These are phyloP conservation scores for Samsoniella hepiali DNA, from an alignment of 2,329 filamentous ascomycete species.

Conservation along the genomic window DNA sequence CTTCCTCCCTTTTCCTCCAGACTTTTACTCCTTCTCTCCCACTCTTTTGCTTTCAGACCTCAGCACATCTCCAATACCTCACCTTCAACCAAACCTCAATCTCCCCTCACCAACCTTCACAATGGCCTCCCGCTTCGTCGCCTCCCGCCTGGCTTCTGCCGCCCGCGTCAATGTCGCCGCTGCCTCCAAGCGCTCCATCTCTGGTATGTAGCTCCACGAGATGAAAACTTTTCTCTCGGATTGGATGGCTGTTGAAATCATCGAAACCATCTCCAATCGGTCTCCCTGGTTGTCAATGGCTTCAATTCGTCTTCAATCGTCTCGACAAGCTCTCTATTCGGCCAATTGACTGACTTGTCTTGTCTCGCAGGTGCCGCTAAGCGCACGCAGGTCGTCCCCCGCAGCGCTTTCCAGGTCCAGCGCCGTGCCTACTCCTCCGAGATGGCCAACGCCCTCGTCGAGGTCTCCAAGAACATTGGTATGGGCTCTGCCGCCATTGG, in stretches of 20 bases:
- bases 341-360: conserved; percentile 32
- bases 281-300: conserved; percentile 19
- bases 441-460: conserved; percentile 83
- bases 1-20: conserved; percentile 28
- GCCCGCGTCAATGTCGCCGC: conserved; percentile 73
- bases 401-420: conserved; percentile 62
- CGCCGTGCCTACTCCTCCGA: conserved; percentile 81
- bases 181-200: conserved; percentile 72
- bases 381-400: conserved; percentile 66
- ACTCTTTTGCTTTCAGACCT: conserved; percentile 25
- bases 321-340: background rate
- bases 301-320: background rate
- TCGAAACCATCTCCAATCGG: conserved; percentile 13
- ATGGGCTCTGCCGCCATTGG: conserved; percentile 88
- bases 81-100: conserved; percentile 35
- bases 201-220: conserved; percentile 52
- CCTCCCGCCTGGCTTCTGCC: conserved; percentile 73
- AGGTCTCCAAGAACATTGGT: conserved; percentile 87
- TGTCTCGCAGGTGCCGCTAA: conserved; percentile 53
- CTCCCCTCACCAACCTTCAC: conserved; percentile 54
- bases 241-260: background rate
- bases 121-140: conserved; percentile 79
- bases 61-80: conserved; percentile 21
- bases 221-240: conserved; percentile 29
- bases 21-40: conserved; percentile 30